These are phyloP conservation scores for Colletotrichum spaethianum DNA, from an alignment of 2,329 filamentous ascomycete species.

Conservation along the genomic window DNA sequence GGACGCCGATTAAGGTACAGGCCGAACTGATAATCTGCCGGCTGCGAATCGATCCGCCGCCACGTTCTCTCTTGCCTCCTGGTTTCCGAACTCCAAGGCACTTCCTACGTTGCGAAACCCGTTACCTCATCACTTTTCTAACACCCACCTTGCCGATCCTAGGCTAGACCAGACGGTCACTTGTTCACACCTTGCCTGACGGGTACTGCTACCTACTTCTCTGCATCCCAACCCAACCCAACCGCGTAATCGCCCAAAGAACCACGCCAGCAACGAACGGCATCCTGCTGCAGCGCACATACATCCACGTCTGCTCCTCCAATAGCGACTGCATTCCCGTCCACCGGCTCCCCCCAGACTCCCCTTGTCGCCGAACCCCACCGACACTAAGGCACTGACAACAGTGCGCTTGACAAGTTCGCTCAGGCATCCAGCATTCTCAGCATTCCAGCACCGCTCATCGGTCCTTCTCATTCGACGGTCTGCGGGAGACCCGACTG, in stretches of 20 bases:
- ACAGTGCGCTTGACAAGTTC: conserved; percentile 37
- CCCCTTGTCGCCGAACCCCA: conserved; percentile 36
- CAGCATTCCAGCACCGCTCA: conserved; percentile 32
- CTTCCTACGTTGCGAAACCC: conserved; percentile 3
- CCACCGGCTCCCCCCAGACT: conserved; percentile 21
- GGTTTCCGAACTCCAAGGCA: conserved; percentile 17
- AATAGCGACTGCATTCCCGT: conserved; percentile 41
- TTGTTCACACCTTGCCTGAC: neutral
- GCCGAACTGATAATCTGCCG: conserved; percentile 29
- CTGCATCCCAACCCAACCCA: conserved; percentile 35
- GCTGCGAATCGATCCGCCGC: conserved; percentile 34
- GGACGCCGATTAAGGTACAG: conserved; percentile 20
- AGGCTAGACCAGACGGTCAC: neutral
- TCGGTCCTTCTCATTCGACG: conserved; percentile 33
- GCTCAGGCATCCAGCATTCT: conserved; percentile 31
- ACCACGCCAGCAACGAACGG: conserved; percentile 29
- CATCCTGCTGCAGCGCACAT: conserved; percentile 29
- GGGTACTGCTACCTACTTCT: neutral
- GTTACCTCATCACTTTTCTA: neutral
- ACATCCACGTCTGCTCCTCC: conserved; percentile 34
- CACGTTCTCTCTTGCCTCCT: conserved; percentile 18
- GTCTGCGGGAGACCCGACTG: conserved; percentile 28
- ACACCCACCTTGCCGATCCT: neutral
- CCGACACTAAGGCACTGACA: conserved; percentile 35
- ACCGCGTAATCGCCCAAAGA: conserved; percentile 26